Evolutionary conservation across 179 eudicot species (phyloP), one percentile per base, ranked within the genome.

Genomic region (Kewa caespitosa): DNA sequence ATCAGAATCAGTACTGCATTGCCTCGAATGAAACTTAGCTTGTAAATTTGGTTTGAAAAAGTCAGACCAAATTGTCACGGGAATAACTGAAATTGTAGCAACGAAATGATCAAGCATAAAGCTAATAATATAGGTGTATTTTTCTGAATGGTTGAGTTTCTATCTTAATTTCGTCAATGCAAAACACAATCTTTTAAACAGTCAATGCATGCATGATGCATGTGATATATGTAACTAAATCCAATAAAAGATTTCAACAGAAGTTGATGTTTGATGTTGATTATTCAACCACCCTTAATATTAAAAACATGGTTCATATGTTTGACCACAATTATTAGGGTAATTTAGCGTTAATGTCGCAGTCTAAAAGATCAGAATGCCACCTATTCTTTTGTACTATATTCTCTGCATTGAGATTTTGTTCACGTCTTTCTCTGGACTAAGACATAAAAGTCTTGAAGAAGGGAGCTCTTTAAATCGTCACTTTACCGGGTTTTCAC

Each of bases 211-310:
- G 27, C 13, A 11, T n/a, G 41, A 37, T 20, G 61, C 33, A 55
- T 60, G 37, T 60, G 30, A 68, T 67, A 22, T 6, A 38, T 10
- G 54, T 67, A 68, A 67, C 73, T 73, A 34, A 57, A 55, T 5
- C 31, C 23, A 23, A 18, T 14, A 6, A 22, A 32, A 69, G 38
- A 54, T 66, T 43, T 38, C 23, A 10, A 8, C 25, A 33, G 62
- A 61, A 32, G 25, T 13, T 31, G 69, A 69, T 63, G 67, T 34
- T 61, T 69, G 70, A 74, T 38, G 55, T 14, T 43, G 78, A 79
- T 74, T 36, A n/a, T 6, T n/a, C 39, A 74, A 74, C 66, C 4
- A 69, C 59, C 34, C 23, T 48, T 59, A 67, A 60, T 32, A 33
- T 67, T 34, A 43, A 12, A 3, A 38, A 57, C 22, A 20, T 73